Evolutionary conservation across 352 stramenopile genomes (phyloP), one percentile per base, ranked within the genome.

Genomic region (Paralagenidium karlingii): DNA sequence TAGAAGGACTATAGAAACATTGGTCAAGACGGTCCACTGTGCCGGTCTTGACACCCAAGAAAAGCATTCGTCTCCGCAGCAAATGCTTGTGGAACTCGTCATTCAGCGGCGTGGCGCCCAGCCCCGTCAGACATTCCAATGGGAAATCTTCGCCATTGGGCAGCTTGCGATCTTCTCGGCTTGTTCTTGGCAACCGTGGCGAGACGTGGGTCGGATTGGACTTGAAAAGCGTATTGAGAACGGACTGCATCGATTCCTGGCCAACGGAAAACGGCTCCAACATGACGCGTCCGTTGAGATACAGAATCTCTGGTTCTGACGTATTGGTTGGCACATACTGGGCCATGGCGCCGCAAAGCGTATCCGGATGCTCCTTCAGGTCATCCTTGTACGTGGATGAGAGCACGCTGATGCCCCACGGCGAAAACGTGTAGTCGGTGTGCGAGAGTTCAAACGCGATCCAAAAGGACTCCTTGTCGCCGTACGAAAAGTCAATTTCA

Each of bases 391-490:
- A 22, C 1, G 49, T 45, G 1, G 56, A 53, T 3, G 68, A 63
- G 10, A 83, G 49, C 26, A 68, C 61, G 7, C 61, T 70, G 18
- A 70, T 60, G 0, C 68, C 64, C 62, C 60, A 82, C 1, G 70
- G 70, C 3, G 68, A 82, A 49, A 85, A 85, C 27, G 64, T 60
- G 37, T 83, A 88, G 11, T 52, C 24, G 0, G 33, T 40, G 19
- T 73, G 56, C 0, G 60, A 54, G n/a, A 83, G 61, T 45, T 78
- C 64, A 40, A 58, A 85, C 24, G 70, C 61, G n/a, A 88, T 33
- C 74, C 74, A 88, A 34, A 85, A 85, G 0, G 63, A 39, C 32
- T 88, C 74, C 40, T 85, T 84, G 53, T 83, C 70, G 8, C 70
- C 68, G 47, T 55, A 83, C 13, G 66, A 86, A 31, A 77, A 82